These are phyloP conservation scores for Bryum argenteum DNA, from an alignment of 225 moss, liverwort and hornwort species.

Conservation along the genomic window DNA sequence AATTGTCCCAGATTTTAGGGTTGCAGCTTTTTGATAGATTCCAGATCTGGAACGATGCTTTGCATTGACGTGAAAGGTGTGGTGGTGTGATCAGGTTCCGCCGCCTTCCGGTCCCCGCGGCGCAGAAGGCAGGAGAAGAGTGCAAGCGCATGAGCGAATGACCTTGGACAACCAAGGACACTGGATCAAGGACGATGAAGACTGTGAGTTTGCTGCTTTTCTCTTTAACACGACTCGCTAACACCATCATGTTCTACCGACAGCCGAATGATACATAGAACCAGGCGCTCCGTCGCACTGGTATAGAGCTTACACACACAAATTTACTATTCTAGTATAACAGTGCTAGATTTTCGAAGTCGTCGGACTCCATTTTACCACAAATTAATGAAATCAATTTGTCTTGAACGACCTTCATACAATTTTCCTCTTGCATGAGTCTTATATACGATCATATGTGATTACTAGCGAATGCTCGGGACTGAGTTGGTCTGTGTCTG, in stretches of 20 bases:
- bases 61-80: too few species aligned
- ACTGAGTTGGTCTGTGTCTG: not conserved
- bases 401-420: too few species aligned
- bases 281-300: not conserved
- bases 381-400: too few species aligned
- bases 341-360: too few species aligned
- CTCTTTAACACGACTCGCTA: constrained; percentile 14
- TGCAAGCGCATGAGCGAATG: constrained; percentile 5
- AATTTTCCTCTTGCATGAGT: too few species aligned
- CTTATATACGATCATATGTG: too few species aligned
- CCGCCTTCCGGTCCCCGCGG: not conserved
- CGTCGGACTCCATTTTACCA: too few species aligned
- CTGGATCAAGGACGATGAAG: constrained; percentile 34
- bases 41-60: too few species aligned
- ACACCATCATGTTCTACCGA: not conserved
- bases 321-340: too few species aligned
- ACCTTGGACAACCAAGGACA: constrained; percentile 14
- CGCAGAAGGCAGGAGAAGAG: constrained; percentile 1
- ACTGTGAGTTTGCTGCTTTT: constrained; percentile 31
- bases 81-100: not conserved
- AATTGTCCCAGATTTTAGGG: too few species aligned
- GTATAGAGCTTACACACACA: not conserved
- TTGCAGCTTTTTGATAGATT: too few species aligned
- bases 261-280: not conserved
- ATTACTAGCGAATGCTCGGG: not conserved